phyloP scores from a whole-genome alignment of 2,329 filamentous ascomycete genomes.

The Phialophora expanda region DNA sequence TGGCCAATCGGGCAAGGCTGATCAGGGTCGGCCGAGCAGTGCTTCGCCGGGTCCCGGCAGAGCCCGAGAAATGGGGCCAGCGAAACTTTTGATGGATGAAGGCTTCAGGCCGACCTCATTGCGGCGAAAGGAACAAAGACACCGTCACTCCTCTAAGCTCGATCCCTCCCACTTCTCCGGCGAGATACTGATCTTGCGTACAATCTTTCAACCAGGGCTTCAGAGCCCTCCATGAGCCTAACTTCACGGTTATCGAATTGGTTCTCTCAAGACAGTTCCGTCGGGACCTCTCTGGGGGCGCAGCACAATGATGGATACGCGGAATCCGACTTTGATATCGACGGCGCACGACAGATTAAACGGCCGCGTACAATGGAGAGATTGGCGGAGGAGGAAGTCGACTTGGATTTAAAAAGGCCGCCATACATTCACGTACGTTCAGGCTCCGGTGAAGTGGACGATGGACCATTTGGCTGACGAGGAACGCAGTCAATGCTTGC shows the following conservation, averaged over 20 bases:
- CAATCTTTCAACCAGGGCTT: constrained; percentile 24
- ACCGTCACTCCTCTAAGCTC: background rate
- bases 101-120: constrained; percentile 14
- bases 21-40: constrained; percentile 9
- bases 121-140: constrained; percentile 17
- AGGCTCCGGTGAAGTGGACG: background rate
- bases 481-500: constrained; percentile 82
- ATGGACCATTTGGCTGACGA: constrained; percentile 18
- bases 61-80: constrained; percentile 13
- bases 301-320: constrained; percentile 41
- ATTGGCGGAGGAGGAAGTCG: constrained; percentile 37
- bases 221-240: constrained; percentile 60
- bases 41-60: constrained; percentile 8
- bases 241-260: constrained; percentile 60
- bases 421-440: constrained; percentile 67
- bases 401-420: constrained; percentile 52
- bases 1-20: constrained; percentile 17
- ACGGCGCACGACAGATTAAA: constrained; percentile 39
- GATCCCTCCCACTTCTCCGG: background rate
- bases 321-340: constrained; percentile 42
- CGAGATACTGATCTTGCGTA: background rate
- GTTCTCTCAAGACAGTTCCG: constrained; percentile 53
- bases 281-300: constrained; percentile 24
- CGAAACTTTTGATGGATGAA: constrained; percentile 18
- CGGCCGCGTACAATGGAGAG: constrained; percentile 36